Evolutionary conservation across 2,329 filamentous ascomycete species (phyloP), one percentile per base, ranked within the genome.

Genomic region (Mycosphaerella sp.): DNA sequence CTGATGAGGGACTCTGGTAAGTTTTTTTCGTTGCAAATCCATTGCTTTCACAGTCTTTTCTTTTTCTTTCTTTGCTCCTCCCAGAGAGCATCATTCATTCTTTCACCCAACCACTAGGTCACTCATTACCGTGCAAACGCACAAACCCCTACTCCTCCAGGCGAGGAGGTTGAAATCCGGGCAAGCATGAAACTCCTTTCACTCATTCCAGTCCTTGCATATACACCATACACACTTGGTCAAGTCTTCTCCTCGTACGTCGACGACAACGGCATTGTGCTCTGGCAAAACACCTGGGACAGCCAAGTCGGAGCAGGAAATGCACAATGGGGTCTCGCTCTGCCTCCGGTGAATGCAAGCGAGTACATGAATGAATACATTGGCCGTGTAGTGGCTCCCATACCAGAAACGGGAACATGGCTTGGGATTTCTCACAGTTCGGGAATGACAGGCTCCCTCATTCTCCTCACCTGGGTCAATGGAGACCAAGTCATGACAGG

Each of bases 391-490:
- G 81, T 82, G 59, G 60, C 74, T 51, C 49, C 47, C 4, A 61
- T 72, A 3, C 73, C 74, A 3, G 43, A 54, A 14, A 67, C 71
- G 2, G 76, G 74, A 23, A 82, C 81, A 12, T 84, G 79, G 78
- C 78, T 80, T 62, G 80, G 80, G 59, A 62, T 85, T 17, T 77
- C 78, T 0, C 73, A 84, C 50, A 77, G 76, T 8, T 76, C 78
- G 4, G 71, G 73, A 46, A 85, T 85, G 82, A 78, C 76, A 6
- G 76, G 77, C 59, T 76, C 76, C 38, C 70, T 85, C 2, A 75
- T 85, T 49, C 70, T 85, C 12, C 70, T 82, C 59, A 79, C 79
- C 2, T 85, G 80, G 74, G 76, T 80, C 3, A 73, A 78, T 58
- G 73, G 76, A 23, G 72, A 74, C 12, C 67, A 79, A 36, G 72